Percentiles rank a stretch among this genome's conserved stretches.
phyloP scores from a whole-genome alignment of 1,139 yeast species.

The Yamadazyma buinensis region DNA sequence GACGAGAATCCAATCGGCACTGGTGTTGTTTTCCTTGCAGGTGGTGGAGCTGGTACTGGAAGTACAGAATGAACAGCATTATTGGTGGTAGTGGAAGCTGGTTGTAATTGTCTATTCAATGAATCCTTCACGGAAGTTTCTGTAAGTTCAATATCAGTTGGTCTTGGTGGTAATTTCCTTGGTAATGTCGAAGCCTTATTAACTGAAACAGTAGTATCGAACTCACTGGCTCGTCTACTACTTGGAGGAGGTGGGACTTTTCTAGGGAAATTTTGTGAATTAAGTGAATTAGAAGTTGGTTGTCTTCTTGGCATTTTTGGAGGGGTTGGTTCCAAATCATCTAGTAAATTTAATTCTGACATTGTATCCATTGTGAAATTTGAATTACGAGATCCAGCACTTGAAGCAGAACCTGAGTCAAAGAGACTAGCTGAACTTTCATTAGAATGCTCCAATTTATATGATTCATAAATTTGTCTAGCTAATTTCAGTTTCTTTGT shows the following conservation, averaged over 20 bases:
- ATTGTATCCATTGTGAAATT: constrained; percentile 27
- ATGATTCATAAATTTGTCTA: constrained; percentile 28
- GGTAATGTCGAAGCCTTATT: constrained; percentile 10
- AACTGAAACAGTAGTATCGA: constrained; percentile 4
- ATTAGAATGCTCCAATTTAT: constrained; percentile 24
- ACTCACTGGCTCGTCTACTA: constrained; percentile 19
- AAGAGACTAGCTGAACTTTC: neutral
- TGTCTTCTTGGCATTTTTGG: constrained; percentile 24
- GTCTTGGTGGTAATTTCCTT: constrained; percentile 22
- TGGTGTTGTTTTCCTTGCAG: constrained; percentile 19
- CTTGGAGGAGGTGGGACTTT: constrained; percentile 39
- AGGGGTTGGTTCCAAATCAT: constrained; percentile 20
- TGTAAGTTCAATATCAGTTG: constrained; percentile 14
- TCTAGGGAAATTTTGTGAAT: constrained; percentile 18
- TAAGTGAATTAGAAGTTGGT: neutral
- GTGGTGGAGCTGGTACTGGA: constrained; percentile 32
- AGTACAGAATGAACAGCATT: constrained; percentile 21
- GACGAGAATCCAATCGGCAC: constrained; percentile 36
- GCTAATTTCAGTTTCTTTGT: constrained; percentile 26
- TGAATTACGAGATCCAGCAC: constrained; percentile 12
- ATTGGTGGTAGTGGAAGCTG: neutral
- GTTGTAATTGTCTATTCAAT: constrained; percentile 4
- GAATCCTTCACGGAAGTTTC: constrained; percentile 1
- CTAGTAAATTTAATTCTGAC: constrained; percentile 36
- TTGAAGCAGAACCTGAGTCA: constrained; percentile 8